Base-by-base conservation (phyloP, 305 asterid genomes). In the Fraxinus ornus region DNA sequence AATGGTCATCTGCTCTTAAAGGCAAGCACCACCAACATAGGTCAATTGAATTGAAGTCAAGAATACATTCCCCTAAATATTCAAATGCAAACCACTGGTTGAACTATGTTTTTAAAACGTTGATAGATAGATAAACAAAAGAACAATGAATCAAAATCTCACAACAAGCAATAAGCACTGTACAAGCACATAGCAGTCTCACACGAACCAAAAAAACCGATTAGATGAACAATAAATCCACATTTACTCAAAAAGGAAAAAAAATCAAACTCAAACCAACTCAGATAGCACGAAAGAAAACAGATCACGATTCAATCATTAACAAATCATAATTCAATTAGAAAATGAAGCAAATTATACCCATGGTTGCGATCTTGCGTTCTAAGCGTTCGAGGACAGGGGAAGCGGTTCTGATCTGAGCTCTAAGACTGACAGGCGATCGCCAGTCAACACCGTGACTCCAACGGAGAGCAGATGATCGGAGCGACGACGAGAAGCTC, bases 351-450 rank as follows among this genome's bases (percentile, higher is more conserved):
- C 68, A 3, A 80, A 76, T 39, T 82, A 79, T 94, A 95, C 99
- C 99, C 97, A 95, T 94, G 68, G 97, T 86, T 68, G 94, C 87
- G 80, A 93, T 82, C 87, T 83, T 91, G 79, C 97, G 92, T 71
- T 91, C 86, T 82, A 93, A 89, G 1, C 88, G 90, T 72, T 93
- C 93, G 81, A 94, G 72, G 83, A 87, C 90, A 10, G 97, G 91
- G 72, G 94, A 84, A 0, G 84, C 80, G 2, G 88, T 77, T 79
- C 92, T 90, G 93, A 89, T 92, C 92, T 86, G 97, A 89, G 97
- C 90, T 82, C 86, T 84, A 32, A 90, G 90, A 89, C 89, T 88
- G 73, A 83, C 78, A 81, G 92, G 94, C 32, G 92, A 91, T 76
- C 89, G 76, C 90, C 91, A 88, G 60, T 76, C 88, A 81, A 76